These are phyloP conservation scores for Leccinum solheimii DNA, from an alignment of 1,284 basidiomycete genomes.

Conservation along the genomic window DNA sequence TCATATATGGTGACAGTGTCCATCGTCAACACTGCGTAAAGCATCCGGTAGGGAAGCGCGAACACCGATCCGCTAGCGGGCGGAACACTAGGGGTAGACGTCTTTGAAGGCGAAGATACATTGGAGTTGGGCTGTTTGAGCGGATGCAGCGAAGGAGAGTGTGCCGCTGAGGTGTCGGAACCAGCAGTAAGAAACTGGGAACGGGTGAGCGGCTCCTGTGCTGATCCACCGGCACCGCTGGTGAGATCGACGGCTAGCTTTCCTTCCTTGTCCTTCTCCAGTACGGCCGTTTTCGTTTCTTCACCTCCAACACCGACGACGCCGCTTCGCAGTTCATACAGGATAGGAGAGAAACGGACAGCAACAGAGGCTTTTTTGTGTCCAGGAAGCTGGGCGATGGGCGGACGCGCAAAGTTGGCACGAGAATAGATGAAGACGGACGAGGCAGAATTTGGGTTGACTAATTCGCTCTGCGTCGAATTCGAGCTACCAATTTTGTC, in stretches of 20 bases:
- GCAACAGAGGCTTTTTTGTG: constrained; percentile 95
- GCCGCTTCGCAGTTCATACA: constrained; percentile 81
- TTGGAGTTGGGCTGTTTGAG: constrained; percentile 55
- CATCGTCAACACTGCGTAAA: constrained; percentile 96
- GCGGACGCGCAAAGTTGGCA: constrained; percentile 87
- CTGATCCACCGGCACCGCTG: constrained; percentile 28
- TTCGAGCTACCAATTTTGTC: constrained; percentile 33
- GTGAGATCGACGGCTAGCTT: constrained; percentile 61
- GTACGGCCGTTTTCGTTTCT: constrained; percentile 49
- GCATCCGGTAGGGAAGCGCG: constrained; percentile 89
- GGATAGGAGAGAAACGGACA: constrained; percentile 89
- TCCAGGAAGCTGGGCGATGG: constrained; percentile 93
- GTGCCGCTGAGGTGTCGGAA: constrained; percentile 31
- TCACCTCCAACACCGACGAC: constrained; percentile 45
- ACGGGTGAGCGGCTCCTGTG: constrained; percentile 13
- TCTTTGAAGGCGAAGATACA: constrained; percentile 46
- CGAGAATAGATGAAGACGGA: constrained; percentile 97
- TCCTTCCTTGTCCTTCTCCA: constrained; percentile 75
- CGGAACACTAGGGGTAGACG: constrained; percentile 43
- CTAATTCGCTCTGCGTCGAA: constrained; percentile 22
- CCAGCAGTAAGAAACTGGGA: constrained; percentile 29
- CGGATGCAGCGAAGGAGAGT: constrained; percentile 56
- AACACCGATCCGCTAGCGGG: constrained; percentile 64
- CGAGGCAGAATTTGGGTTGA: constrained; percentile 42
- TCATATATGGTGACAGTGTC: constrained; percentile 96